Conservation (phyloP, 2,329 filamentous ascomycete genomes). For the Colletotrichum tropicicola region DNA sequence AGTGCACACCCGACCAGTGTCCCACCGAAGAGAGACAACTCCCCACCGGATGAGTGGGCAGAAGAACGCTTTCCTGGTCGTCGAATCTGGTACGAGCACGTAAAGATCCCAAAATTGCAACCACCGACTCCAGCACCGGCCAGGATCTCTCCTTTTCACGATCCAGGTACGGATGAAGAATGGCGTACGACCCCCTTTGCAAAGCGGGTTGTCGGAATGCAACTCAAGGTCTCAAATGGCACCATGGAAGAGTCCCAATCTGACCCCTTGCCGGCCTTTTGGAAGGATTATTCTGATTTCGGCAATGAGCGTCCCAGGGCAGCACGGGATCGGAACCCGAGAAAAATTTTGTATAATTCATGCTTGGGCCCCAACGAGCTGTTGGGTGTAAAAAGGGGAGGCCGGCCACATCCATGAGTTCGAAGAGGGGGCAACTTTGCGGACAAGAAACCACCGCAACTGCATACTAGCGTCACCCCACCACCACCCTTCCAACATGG, state of each 20-base stretch:
- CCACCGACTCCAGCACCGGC: not conserved
- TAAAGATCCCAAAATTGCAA: not conserved
- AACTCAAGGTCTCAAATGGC: conserved; percentile 1
- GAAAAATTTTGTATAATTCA: conserved; percentile 13
- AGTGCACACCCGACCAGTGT: not conserved
- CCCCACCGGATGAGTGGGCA: not conserved
- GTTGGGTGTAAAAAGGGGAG: not conserved
- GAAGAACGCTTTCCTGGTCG: not conserved
- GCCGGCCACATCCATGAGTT: not conserved
- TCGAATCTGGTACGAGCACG: not conserved
- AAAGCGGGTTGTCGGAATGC: not conserved
- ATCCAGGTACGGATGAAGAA: not conserved
- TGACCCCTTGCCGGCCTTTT: not conserved
- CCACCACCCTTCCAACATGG: conserved; percentile 34
- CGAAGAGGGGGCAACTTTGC: conserved; percentile 11
- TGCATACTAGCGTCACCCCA: conserved; percentile 10
- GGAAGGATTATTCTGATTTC: not conserved
- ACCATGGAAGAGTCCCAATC: not conserved
- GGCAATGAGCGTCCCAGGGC: not conserved
- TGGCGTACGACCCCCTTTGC: not conserved
- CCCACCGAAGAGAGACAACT: not conserved
- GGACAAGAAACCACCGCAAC: conserved; percentile 24
- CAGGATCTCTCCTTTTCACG: not conserved
- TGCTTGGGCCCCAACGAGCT: not conserved
- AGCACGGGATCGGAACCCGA: not conserved